These are phyloP conservation scores for Tephrocybe rancida DNA, from an alignment of 768 basidiomycete species.

Conservation along the genomic window DNA sequence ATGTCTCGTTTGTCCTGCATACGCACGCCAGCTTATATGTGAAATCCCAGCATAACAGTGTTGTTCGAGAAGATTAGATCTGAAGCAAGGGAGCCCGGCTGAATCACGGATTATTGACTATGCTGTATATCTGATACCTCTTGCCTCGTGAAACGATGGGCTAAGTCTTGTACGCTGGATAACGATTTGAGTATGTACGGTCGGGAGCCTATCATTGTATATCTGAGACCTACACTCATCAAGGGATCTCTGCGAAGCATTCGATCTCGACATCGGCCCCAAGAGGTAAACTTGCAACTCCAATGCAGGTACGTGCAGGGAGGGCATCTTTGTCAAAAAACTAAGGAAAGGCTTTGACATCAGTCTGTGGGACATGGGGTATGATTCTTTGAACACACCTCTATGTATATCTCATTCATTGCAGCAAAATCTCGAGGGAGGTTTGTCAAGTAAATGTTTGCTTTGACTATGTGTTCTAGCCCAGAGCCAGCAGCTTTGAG, in stretches of 20 bases:
- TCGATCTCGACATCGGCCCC: slow-evolving; percentile 64
- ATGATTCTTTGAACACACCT: slow-evolving; percentile 23
- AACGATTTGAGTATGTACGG: too few species aligned
- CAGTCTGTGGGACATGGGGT: background rate
- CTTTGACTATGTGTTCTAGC: slow-evolving; percentile 44
- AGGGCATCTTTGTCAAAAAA: slow-evolving; percentile 46
- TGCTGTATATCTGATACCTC: background rate
- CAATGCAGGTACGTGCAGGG: slow-evolving; percentile 63
- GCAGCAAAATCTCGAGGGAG: slow-evolving; percentile 36
- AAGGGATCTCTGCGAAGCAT: slow-evolving; percentile 49
- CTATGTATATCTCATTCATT: slow-evolving; percentile 42
- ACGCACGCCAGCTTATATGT: background rate
- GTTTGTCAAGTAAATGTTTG: slow-evolving; percentile 41
- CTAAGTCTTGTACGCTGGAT: too few species aligned
- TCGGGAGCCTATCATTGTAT: background rate
- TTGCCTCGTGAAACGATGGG: too few species aligned
- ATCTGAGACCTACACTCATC: background rate
- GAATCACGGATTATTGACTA: too few species aligned
- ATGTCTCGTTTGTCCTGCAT: background rate
- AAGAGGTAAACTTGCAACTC: slow-evolving; percentile 53
- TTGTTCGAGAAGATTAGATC: slow-evolving; percentile 22
- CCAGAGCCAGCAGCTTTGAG: slow-evolving; percentile 42
- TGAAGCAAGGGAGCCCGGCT: background rate
- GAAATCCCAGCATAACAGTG: slow-evolving; percentile 16
- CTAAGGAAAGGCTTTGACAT: slow-evolving; percentile 25